Percentiles rank a stretch among this genome's conserved stretches.
These are phyloP conservation scores for Knufia petricola DNA, from an alignment of 2,329 filamentous ascomycete genomes.

Conservation along the genomic window DNA sequence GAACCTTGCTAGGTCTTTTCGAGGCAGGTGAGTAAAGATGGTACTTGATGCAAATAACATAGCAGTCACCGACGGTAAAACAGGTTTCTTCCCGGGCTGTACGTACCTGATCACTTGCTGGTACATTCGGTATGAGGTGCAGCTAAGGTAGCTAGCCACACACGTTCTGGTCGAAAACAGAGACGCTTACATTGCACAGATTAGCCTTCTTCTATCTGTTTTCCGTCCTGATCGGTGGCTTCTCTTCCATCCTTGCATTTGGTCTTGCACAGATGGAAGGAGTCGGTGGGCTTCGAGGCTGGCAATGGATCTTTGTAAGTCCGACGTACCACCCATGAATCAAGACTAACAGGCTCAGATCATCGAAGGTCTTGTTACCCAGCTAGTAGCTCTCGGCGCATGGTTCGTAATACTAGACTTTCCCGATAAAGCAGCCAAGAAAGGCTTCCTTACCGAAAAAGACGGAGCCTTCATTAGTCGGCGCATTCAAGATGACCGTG, in stretches of 20 bases:
- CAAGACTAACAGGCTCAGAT: slow-evolving; percentile 3
- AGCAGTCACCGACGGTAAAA: slow-evolving; percentile 23
- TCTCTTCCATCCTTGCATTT: slow-evolving; percentile 15
- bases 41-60: background rate
- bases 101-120: slow-evolving; percentile 16
- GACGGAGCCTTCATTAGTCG: slow-evolving; percentile 23
- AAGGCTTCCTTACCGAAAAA: slow-evolving; percentile 3
- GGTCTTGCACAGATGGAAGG: slow-evolving; percentile 11
- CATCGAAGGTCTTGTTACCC: slow-evolving; percentile 22
- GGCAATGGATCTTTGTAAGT: slow-evolving; percentile 22
- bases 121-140: slow-evolving; percentile 17
- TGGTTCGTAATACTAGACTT: slow-evolving; percentile 25
- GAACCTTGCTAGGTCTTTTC: slow-evolving; percentile 48
- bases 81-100: slow-evolving; percentile 13
- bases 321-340: background rate
- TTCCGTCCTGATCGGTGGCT: slow-evolving; percentile 10
- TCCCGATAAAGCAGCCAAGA: slow-evolving; percentile 22
- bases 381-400: slow-evolving; percentile 20
- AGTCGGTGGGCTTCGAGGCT: slow-evolving; percentile 20
- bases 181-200: background rate
- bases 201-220: slow-evolving; percentile 14
- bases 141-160: slow-evolving; percentile 6
- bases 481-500: slow-evolving; percentile 47
- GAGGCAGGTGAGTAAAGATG: slow-evolving; percentile 38
- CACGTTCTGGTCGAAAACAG: background rate